Evolutionary conservation across 305 asterid species (phyloP), one percentile per base, ranked within the genome.

Genomic region (Solanum hybrid): DNA sequence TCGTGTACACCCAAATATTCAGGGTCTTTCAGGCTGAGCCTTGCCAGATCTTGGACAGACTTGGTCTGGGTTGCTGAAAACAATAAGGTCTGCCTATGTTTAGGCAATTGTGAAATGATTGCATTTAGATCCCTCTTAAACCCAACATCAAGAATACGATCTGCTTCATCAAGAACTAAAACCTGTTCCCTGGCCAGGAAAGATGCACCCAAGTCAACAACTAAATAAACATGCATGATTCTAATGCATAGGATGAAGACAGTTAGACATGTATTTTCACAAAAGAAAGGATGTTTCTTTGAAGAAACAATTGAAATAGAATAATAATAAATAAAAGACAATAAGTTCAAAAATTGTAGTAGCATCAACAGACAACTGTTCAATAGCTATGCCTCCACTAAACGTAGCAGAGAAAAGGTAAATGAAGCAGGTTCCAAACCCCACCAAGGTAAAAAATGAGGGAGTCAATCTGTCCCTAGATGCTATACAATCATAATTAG

Each of bases 21-120:
- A 38, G 98, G 99, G 90, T 98, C 99, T 93, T 98, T 98, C 91
- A 98, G 95, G 91, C 99, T 97, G 88, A 97, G 99, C 88, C 99
- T 95, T 56, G 99, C 99, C 90, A 98, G 99, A 93, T 96, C 97
- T 93, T 97, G 96, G 88, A 97, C 96, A 42, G 98, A 96, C 93
- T 98, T 98, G 64, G 98, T 97, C 89, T 98, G 99, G n/a, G 99
- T 97, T 89, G 99, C 99, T 22, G 99, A 98, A 92, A 96, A 98
- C 38, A 98, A 92, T 2, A 98, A 91, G 32, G 99, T 98, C 88
- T 97, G 99, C 87, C 99, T 91, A 19, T 87, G 89, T 92, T 95
- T 98, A 85, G 99, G 99, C 90, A 98, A 91, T 90, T 98, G 99
- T 64, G 99, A 98, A 88, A 98, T 93, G 69, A 98, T 96, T 38